These are phyloP conservation scores for Alternaria longipes DNA, from an alignment of 2,329 filamentous ascomycete genomes.

Conservation along the genomic window DNA sequence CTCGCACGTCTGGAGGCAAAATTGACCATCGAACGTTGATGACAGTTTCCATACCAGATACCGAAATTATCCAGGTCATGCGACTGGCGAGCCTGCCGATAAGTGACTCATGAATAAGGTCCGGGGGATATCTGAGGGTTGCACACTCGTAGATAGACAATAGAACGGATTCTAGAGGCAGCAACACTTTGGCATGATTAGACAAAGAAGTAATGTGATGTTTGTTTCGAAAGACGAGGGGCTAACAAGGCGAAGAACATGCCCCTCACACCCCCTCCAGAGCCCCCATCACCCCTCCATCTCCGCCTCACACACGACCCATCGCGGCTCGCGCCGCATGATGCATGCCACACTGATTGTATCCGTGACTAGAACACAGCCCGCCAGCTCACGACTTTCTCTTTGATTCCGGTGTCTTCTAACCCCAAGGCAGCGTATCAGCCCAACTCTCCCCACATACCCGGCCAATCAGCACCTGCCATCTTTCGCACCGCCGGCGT, in stretches of 20 bases:
- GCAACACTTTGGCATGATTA: slow-evolving; percentile 11
- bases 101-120: slow-evolving; percentile 6
- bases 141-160: background rate
- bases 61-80: slow-evolving; percentile 4
- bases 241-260: slow-evolving; percentile 11
- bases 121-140: background rate
- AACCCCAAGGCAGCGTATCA: slow-evolving; percentile 42
- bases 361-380: slow-evolving; percentile 14
- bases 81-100: background rate
- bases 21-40: background rate
- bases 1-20: background rate
- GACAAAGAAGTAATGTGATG: slow-evolving; percentile 20
- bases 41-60: background rate
- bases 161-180: background rate
- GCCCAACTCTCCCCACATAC: slow-evolving; percentile 33
- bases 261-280: slow-evolving; percentile 2
- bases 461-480: slow-evolving; percentile 45
- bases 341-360: slow-evolving; percentile 15
- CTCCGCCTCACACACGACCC: slow-evolving; percentile 17
- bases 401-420: slow-evolving; percentile 38
- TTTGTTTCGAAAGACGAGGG: slow-evolving; percentile 21
- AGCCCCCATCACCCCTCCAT: slow-evolving; percentile 10
- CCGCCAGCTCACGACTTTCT: slow-evolving; percentile 38
- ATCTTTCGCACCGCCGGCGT: slow-evolving; percentile 36
- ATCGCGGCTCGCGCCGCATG: slow-evolving; percentile 30